These are phyloP conservation scores for Macrophomina tecta DNA, from an alignment of 2,329 filamentous ascomycete genomes.

Conservation along the genomic window DNA sequence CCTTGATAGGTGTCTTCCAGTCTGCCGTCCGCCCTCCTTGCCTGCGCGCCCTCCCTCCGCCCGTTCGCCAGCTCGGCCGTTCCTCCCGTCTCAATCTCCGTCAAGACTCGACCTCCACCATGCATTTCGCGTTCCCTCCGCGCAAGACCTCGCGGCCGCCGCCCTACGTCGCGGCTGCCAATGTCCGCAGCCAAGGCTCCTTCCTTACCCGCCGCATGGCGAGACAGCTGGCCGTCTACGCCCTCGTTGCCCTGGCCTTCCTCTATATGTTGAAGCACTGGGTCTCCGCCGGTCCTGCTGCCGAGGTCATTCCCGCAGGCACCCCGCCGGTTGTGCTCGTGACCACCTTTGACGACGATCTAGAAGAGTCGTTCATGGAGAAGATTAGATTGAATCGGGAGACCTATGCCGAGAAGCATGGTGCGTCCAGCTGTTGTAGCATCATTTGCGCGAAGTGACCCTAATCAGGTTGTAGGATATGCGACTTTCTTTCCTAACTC, in stretches of 20 bases:
- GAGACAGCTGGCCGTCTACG: constrained; percentile 61
- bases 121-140: constrained; percentile 91
- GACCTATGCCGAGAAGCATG: constrained; percentile 84
- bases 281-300: constrained; percentile 34
- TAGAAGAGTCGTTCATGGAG: constrained; percentile 71
- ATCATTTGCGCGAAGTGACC: neutral
- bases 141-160: constrained; percentile 81
- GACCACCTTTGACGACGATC: constrained; percentile 76
- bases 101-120: constrained; percentile 46
- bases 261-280: constrained; percentile 64
- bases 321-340: constrained; percentile 72
- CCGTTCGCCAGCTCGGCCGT: constrained; percentile 15
- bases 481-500: constrained; percentile 79
- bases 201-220: constrained; percentile 65
- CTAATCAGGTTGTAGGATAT: constrained; percentile 67
- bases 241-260: constrained; percentile 62
- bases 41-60: constrained; percentile 9
- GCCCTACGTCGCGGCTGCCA: constrained; percentile 62
- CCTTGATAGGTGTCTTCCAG: neutral
- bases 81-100: neutral
- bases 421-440: constrained; percentile 57
- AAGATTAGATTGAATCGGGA: constrained; percentile 81
- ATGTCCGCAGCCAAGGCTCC: constrained; percentile 61
- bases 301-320: constrained; percentile 10
- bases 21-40: constrained; percentile 20